A percentile compares a stretch with the other conserved stretches of the same genome.
Conservation (phyloP, 2,329 filamentous ascomycete genomes). For the Chalaropsis ovoidea region DNA sequence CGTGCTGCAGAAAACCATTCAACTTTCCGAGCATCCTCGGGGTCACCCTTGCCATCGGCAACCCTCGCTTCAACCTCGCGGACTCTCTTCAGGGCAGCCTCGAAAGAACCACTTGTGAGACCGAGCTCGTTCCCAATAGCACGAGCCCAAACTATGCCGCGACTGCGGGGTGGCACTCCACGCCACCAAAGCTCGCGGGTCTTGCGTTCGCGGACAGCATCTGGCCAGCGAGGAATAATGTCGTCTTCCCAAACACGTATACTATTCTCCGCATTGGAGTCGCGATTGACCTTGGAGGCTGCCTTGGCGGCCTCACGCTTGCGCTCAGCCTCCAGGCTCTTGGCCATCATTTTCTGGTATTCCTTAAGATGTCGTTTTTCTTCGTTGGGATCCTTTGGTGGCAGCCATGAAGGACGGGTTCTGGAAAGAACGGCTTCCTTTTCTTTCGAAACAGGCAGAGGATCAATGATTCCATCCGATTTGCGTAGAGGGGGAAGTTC, state of each 20-base stretch:
- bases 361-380: slow-evolving; percentile 80
- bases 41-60: slow-evolving; percentile 40
- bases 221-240: slow-evolving; percentile 65
- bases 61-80: slow-evolving; percentile 50
- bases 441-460: slow-evolving; percentile 72
- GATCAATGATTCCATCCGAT: slow-evolving; percentile 74
- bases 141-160: slow-evolving; percentile 58
- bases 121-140: slow-evolving; percentile 66
- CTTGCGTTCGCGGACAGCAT: slow-evolving; percentile 55
- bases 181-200: slow-evolving; percentile 76
- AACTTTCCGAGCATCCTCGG: slow-evolving; percentile 46
- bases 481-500: slow-evolving; percentile 60
- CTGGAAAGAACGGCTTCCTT: slow-evolving; percentile 75
- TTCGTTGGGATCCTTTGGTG: slow-evolving; percentile 79
- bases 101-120: slow-evolving; percentile 56
- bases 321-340: slow-evolving; percentile 49
- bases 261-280: slow-evolving; percentile 44
- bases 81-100: slow-evolving; percentile 59
- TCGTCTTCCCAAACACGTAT: slow-evolving; percentile 64
- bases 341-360: slow-evolving; percentile 72
- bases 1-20: slow-evolving; percentile 55
- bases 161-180: slow-evolving; percentile 60
- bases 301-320: slow-evolving; percentile 46
- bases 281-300: slow-evolving; percentile 44
- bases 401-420: slow-evolving; percentile 73